phyloP scores from a whole-genome alignment of 2,329 filamentous ascomycete genomes.

The Sarocladium brachiariae region DNA sequence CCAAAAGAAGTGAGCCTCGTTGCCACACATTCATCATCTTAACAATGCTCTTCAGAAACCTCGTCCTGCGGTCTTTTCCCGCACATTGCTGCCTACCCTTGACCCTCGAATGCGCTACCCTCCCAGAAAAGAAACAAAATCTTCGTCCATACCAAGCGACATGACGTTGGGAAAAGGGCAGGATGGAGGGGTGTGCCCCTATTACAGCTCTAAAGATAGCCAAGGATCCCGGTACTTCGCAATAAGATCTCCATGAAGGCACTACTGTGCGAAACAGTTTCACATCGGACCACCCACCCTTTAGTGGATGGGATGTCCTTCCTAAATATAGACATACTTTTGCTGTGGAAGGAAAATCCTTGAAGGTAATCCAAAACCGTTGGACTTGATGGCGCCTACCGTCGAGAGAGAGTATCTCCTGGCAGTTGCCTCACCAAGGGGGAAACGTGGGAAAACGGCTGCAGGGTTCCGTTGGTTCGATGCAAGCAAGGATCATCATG shows the following conservation, averaged over 20 bases:
- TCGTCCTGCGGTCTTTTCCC: slow-evolving; percentile 3
- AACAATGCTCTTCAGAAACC: not conserved
- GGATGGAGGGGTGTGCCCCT: not conserved
- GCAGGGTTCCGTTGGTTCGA: not conserved
- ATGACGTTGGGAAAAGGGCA: too few relatives aligned
- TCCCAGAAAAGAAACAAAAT: too few relatives aligned
- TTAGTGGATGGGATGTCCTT: too few relatives aligned
- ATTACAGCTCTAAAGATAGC: not conserved
- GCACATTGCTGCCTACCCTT: not conserved
- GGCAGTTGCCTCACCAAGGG: not conserved
- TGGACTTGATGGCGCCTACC: too few relatives aligned
- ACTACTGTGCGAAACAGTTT: not conserved
- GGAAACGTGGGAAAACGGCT: not conserved
- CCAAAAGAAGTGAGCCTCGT: slow-evolving; percentile 40
- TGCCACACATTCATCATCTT: too few relatives aligned
- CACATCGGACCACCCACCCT: too few relatives aligned
- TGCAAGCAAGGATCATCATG: not conserved
- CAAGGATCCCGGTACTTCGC: not conserved
- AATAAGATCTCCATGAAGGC: not conserved
- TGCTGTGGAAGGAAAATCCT: too few relatives aligned
- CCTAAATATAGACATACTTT: not conserved
- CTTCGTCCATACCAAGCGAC: too few relatives aligned
- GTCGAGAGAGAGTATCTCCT: too few relatives aligned
- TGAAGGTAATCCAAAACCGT: too few relatives aligned
- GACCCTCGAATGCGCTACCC: too few relatives aligned